Evolutionary conservation across 73 alveolate species (phyloP), one percentile per base, ranked within the genome.

Genomic region (Diophrys appendiculata): DNA sequence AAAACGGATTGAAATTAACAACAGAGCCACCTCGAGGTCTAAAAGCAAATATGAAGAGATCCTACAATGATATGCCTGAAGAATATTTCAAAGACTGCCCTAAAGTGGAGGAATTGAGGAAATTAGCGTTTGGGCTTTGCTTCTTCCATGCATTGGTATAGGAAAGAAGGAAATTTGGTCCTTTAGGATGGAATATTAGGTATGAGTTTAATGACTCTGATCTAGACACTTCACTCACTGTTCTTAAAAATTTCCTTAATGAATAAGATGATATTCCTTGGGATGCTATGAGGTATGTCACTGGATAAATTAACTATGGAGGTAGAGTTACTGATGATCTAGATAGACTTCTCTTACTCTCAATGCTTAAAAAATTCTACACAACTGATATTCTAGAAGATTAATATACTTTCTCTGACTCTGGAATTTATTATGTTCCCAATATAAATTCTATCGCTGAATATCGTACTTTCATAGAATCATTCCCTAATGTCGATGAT

Each of bases 281-380:
- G 98, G 99, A 97, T 80, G 97, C 99, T 25, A 82, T 97, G 91
- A 89, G 96, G 56, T 97, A 94, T 81, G 98, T 97, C 54, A 96
- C 97, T 29, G 99, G 99, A 5, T 91, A 97, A 68, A 97, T 97
- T 72, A 97, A 97, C 78, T 97, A 97, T 80, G 99, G 99, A n/a
- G 99, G 99, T 29, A 92, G 99, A 75, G 99, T 97, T 29, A 97
- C 99, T 11, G 99, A 97, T 88, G 99, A 96, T 81, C 91, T 95
- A 93, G 99, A 97, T 91, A 94, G 99, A 88, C 86, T 94, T 65
- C 88, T 95, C 79, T 82, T 92, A 27, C 85, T 91, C 75, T 87
- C 97, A 23, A 96, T 95, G 77, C 87, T 96, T 53, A 93, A 88
- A 70, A 96, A 95, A 73, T 96, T 89, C 72, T 94, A 91, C 68